phyloP scores from a whole-genome alignment of 306 rosid species.

The Senna tora region DNA sequence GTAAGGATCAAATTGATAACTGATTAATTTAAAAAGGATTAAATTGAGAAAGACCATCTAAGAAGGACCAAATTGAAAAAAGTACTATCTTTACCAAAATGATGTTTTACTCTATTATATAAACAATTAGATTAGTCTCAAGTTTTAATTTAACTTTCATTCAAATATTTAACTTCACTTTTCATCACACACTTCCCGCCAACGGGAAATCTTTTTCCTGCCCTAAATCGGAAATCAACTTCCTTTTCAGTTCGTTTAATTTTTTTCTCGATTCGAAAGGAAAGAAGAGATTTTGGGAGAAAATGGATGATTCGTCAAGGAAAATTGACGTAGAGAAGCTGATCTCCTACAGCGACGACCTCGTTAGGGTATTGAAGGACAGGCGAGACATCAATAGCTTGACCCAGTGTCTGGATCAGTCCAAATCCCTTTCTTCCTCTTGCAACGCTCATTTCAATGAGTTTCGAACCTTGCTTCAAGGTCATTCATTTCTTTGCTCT shows the following conservation, averaged over 20 bases:
- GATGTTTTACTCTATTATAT: no score
- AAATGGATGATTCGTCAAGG: slow-evolving; percentile 56
- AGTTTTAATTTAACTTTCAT: no score
- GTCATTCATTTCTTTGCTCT: slow-evolving; percentile 39
- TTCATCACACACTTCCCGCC: no score
- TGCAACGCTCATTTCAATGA: slow-evolving; percentile 55
- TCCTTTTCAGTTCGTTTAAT: not conserved
- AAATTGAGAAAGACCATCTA: no score
- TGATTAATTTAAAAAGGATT: no score
- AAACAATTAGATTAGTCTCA: no score
- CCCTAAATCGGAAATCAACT: not conserved
- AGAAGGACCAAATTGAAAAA: no score
- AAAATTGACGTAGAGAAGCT: slow-evolving; percentile 51
- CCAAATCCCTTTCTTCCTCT: slow-evolving; percentile 51
- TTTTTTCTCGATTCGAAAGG: not conserved
- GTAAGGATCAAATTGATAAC: no score
- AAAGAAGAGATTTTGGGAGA: not conserved
- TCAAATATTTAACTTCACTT: no score
- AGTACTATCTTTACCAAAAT: no score
- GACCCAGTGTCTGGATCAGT: slow-evolving; percentile 49
- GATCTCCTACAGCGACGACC: slow-evolving; percentile 60
- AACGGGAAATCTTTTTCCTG: no score
- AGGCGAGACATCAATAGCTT: slow-evolving; percentile 49
- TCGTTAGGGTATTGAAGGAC: slow-evolving; percentile 54
- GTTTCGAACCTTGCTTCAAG: slow-evolving; percentile 51